These are phyloP conservation scores for Vitis hybrid DNA, from an alignment of 177 flowering plant genomes.

Conservation along the genomic window DNA sequence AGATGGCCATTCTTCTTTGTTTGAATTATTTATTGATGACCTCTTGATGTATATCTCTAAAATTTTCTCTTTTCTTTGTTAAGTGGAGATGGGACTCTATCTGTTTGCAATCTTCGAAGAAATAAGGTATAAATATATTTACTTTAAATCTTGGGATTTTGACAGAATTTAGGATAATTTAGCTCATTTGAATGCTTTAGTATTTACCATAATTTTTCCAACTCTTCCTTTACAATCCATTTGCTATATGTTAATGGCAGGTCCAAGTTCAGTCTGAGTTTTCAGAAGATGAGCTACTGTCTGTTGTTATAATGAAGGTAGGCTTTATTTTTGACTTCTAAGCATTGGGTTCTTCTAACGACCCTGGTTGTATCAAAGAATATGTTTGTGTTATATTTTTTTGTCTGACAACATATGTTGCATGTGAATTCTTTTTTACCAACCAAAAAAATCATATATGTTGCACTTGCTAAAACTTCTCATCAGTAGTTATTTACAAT, in stretches of 20 bases:
- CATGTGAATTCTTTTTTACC: background rate
- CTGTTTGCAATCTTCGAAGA: slow-evolving; percentile 83
- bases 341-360: background rate
- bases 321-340: background rate
- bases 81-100: slow-evolving; percentile 96
- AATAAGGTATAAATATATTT: slow-evolving; percentile 24
- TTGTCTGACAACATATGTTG: background rate
- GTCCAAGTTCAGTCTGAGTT: slow-evolving; percentile 81
- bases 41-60: slow-evolving; percentile 5
- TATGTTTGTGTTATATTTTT: slow-evolving; percentile 1
- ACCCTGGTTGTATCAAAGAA: background rate
- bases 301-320: slow-evolving; percentile 95
- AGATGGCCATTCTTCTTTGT: no score
- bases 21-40: background rate
- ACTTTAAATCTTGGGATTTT: no score
- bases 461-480: no score
- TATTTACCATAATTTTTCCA: background rate
- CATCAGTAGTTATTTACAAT: no score
- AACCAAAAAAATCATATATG: no score
- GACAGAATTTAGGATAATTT: no score
- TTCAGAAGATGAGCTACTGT: slow-evolving; percentile 84
- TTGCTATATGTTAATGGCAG: slow-evolving; percentile 34
- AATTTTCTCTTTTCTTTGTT: slow-evolving; percentile 15
- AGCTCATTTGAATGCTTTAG: background rate
- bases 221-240: background rate